These are phyloP conservation scores for Cutaneotrichosporon mucoides DNA, from an alignment of 1,284 basidiomycete genomes.

Conservation along the genomic window DNA sequence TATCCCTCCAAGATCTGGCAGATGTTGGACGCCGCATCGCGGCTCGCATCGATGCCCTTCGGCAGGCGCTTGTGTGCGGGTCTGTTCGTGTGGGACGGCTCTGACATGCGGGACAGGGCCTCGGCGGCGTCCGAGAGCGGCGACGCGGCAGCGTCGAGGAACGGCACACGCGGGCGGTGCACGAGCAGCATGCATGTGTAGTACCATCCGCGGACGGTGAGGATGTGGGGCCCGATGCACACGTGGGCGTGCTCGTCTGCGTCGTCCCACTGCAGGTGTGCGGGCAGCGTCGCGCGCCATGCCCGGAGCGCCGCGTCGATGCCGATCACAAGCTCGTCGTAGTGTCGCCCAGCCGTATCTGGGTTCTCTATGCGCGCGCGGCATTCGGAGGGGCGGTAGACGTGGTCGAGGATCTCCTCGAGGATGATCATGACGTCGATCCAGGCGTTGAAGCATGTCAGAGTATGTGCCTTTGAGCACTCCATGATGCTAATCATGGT, in stretches of 20 bases:
- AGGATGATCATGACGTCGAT: slow-evolving; percentile 18
- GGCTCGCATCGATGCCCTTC: slow-evolving; percentile 7
- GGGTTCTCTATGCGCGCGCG: slow-evolving; percentile 14
- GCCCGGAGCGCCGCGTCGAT: slow-evolving; percentile 11
- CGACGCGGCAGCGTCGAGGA: slow-evolving; percentile 9
- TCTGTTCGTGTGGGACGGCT: not conserved
- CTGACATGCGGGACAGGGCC: not conserved
- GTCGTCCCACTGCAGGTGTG: slow-evolving; percentile 18
- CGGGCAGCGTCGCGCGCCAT: slow-evolving; percentile 12
- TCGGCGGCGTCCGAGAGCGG: slow-evolving; percentile 3
- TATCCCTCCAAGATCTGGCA: slow-evolving; percentile 15
- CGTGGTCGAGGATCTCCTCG: slow-evolving; percentile 15
- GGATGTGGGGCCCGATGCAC: slow-evolving; percentile 12
- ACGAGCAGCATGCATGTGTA: slow-evolving; percentile 14
- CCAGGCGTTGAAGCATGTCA: slow-evolving; percentile 14
- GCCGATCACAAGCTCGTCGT: slow-evolving; percentile 14
- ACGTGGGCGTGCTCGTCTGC: slow-evolving; percentile 9
- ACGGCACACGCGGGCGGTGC: slow-evolving; percentile 20
- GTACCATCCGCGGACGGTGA: slow-evolving; percentile 19
- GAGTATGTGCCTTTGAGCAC: slow-evolving; percentile 13
- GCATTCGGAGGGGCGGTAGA: slow-evolving; percentile 16
- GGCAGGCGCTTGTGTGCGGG: slow-evolving; percentile 8
- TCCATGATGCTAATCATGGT: slow-evolving; percentile 7
- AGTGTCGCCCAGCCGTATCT: slow-evolving; percentile 8
- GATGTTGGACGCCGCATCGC: slow-evolving; percentile 11